phyloP scores from a whole-genome alignment of 352 stramenopile genomes.

The Globisporangium uncinulatum region DNA sequence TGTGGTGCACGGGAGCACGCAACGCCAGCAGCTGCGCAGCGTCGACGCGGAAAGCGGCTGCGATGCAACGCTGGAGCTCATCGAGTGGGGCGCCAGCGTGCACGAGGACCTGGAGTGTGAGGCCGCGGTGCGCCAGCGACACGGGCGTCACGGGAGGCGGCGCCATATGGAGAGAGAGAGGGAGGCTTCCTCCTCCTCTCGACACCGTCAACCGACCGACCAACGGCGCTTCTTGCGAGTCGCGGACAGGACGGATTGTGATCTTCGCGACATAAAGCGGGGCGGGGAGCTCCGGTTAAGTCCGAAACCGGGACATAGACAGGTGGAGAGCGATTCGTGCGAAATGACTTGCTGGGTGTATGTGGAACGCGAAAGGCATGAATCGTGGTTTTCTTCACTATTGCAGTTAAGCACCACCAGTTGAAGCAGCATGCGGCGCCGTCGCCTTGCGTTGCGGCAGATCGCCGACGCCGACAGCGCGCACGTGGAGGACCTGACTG shows the following conservation, averaged over 20 bases:
- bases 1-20: constrained; percentile 19
- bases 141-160: constrained; percentile 26
- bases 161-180: not conserved
- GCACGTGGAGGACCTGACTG: constrained; percentile 13
- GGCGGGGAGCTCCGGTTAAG: not conserved
- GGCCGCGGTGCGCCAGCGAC: constrained; percentile 26
- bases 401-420: not conserved
- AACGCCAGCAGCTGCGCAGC: constrained; percentile 16
- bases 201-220: not conserved
- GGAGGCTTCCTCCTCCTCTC: not conserved
- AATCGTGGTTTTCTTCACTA: not conserved
- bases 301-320: not conserved
- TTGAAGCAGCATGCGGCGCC: constrained; percentile 13
- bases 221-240: constrained; percentile 1
- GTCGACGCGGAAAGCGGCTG: constrained; percentile 33
- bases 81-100: constrained; percentile 23
- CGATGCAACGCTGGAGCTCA: constrained; percentile 51
- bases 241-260: not conserved
- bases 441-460: constrained; percentile 21
- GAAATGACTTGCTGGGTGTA: not conserved
- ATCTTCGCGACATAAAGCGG: not conserved
- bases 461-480: constrained; percentile 13
- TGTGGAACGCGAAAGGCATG: not conserved
- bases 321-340: not conserved
- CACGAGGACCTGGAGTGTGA: constrained; percentile 34